Percentiles rank a stretch among this genome's conserved stretches.
Evolutionary conservation across 1,139 yeast species (phyloP).

Genomic region (Taphrina populina): DNA sequence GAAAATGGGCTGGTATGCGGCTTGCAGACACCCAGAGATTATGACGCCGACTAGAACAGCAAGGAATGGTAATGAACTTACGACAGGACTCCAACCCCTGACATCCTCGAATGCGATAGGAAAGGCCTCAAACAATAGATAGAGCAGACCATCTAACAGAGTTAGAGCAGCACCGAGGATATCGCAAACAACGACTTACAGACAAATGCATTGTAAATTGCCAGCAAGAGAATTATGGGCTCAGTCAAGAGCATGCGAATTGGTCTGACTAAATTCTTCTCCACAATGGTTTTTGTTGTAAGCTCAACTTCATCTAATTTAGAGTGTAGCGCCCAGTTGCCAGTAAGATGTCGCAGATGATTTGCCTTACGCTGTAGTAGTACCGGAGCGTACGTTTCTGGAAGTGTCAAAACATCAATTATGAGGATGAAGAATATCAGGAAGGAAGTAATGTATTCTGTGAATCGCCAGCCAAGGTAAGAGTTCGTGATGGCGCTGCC

Average conservation of each 20-base stretch:
- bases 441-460: conserved; percentile 46
- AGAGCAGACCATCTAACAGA: conserved; percentile 60
- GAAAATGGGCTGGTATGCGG: conserved; percentile 9
- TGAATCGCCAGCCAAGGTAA: conserved; percentile 61
- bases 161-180: background rate
- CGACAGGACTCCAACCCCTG: conserved; percentile 66
- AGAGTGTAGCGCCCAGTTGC: conserved; percentile 31
- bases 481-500: conserved; percentile 72
- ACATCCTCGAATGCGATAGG: conserved; percentile 68
- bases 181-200: conserved; percentile 48
- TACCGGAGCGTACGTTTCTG: conserved; percentile 89
- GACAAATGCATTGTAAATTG: conserved; percentile 54
- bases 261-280: conserved; percentile 25
- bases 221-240: conserved; percentile 35
- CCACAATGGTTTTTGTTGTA: conserved; percentile 13
- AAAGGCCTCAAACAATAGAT: conserved; percentile 66
- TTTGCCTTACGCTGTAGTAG: conserved; percentile 71
- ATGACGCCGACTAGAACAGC: conserved; percentile 70
- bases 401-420: conserved; percentile 51
- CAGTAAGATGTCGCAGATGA: conserved; percentile 46
- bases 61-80: conserved; percentile 74
- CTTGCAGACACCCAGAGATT: conserved; percentile 44
- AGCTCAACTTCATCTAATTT: conserved; percentile 16
- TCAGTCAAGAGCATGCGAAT: conserved; percentile 19
- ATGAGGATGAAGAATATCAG: conserved; percentile 50